phyloP scores from a whole-genome alignment of 2,329 filamentous ascomycete species.

The Cladosporium cucumerinum region DNA sequence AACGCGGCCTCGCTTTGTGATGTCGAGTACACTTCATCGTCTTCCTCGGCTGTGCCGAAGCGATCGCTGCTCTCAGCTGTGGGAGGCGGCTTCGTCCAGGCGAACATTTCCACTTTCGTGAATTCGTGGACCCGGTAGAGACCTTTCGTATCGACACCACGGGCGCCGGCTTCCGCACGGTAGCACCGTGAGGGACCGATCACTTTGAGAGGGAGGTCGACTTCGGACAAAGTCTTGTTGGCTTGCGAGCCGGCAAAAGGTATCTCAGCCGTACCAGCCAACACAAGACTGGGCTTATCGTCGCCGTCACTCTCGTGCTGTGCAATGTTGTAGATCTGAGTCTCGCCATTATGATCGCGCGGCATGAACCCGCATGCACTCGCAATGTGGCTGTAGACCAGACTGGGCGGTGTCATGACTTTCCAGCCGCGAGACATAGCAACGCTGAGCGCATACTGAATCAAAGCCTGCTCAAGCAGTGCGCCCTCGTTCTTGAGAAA shows the following conservation, averaged over 20 bases:
- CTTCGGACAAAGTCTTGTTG: conserved; percentile 61
- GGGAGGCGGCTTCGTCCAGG: conserved; percentile 61
- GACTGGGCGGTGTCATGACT: conserved; percentile 76
- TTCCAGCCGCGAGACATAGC: conserved; percentile 74
- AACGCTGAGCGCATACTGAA: conserved; percentile 77
- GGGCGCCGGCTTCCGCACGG: conserved; percentile 86
- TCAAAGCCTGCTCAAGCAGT: conserved; percentile 87
- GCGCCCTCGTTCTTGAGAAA: conserved; percentile 89
- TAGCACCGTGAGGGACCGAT: conserved; percentile 91
- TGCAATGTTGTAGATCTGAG: conserved; percentile 77
- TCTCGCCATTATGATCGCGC: conserved; percentile 82
- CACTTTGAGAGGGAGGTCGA: conserved; percentile 69
- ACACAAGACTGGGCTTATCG: conserved; percentile 65
- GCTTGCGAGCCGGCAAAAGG: conserved; percentile 89
- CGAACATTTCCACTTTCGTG: conserved; percentile 97
- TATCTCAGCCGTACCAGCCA: conserved; percentile 91
- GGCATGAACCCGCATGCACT: conserved; percentile 92
- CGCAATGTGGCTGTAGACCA: conserved; percentile 90
- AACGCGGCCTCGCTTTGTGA: conserved; percentile 60
- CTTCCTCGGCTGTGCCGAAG: conserved; percentile 27
- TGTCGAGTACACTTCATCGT: neutral
- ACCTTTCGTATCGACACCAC: conserved; percentile 87
- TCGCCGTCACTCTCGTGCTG: conserved; percentile 45
- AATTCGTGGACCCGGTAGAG: conserved; percentile 98
- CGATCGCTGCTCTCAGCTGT: conserved; percentile 23